Conservation (phyloP, 495 filamentous ascomycete genomes). For the Chlorociboria aeruginascens region DNA sequence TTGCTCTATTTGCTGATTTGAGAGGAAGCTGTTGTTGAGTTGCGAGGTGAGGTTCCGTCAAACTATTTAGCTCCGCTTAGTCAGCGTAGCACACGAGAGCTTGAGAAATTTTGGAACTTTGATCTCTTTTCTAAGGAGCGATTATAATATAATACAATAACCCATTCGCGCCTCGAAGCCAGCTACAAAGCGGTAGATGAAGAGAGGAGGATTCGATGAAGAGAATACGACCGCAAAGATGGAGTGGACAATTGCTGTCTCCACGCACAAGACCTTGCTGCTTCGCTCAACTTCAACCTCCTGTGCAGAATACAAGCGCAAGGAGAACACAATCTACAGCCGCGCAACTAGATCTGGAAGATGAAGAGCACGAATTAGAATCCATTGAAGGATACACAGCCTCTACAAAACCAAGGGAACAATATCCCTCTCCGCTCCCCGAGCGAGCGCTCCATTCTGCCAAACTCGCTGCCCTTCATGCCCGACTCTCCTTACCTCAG, state of each 20-base stretch:
- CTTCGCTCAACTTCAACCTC: constrained; percentile 28
- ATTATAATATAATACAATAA: too few relatives aligned
- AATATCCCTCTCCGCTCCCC: constrained; percentile 52
- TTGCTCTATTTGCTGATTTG: constrained; percentile 17
- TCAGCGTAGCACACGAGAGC: constrained; percentile 17
- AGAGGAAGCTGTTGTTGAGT: constrained; percentile 17
- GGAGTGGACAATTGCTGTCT: constrained; percentile 58
- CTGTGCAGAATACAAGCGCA: constrained; percentile 14
- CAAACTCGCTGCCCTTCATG: constrained; percentile 88
- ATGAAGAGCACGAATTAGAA: constrained; percentile 14
- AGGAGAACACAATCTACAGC: constrained; percentile 8
- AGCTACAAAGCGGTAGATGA: constrained; percentile 32
- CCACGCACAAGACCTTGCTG: constrained; percentile 25
- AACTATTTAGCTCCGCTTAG: background rate
- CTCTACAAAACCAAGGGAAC: background rate
- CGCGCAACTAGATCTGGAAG: constrained; percentile 9
- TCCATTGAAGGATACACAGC: background rate
- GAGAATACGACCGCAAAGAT: constrained; percentile 51
- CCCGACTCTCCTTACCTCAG: constrained; percentile 72
- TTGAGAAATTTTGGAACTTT: constrained; percentile 16
- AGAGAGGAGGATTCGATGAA: constrained; percentile 59
- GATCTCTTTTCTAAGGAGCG: too few relatives aligned
- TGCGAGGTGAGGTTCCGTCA: constrained; percentile 15
- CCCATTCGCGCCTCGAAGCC: too few relatives aligned
- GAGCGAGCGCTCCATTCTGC: constrained; percentile 60